Evolutionary conservation across 306 rosid genomes (phyloP).

Genomic region (Dryas alaskensis): DNA sequence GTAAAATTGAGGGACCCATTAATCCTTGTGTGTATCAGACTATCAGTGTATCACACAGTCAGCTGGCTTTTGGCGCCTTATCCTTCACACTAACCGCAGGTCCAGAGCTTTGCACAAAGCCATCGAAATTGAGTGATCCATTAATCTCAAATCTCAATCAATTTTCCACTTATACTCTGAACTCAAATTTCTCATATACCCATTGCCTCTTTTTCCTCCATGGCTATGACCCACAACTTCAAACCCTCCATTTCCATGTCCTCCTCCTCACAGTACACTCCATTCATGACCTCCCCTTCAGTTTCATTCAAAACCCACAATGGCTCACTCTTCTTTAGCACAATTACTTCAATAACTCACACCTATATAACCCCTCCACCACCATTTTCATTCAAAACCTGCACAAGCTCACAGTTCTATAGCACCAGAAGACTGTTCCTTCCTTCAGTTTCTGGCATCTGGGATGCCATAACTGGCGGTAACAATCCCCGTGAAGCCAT

Average conservation of each 20-base stretch:
- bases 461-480: conserved; percentile 77
- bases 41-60: too few relatives aligned
- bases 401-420: conserved; percentile 6
- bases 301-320: conserved; percentile 30
- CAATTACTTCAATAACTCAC: conserved; percentile 23
- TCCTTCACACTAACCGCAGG: conserved; percentile 14
- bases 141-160: neutral
- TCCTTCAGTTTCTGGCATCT: conserved; percentile 74
- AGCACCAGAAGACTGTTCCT: conserved; percentile 57
- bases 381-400: conserved; percentile 11
- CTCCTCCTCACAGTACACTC: conserved; percentile 7
- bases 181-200: neutral
- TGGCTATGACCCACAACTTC: conserved; percentile 39
- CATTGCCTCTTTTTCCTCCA: conserved; percentile 25
- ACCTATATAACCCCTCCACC: conserved; percentile 19
- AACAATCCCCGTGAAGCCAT: conserved; percentile 65
- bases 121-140: neutral
- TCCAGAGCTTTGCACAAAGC: neutral
- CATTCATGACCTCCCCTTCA: conserved; percentile 14
- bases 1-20: too few relatives aligned
- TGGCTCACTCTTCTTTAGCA: conserved; percentile 22
- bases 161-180: neutral
- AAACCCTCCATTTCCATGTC: conserved; percentile 35
- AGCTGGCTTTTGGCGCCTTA: conserved; percentile 44
- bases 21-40: too few relatives aligned